Evolutionary conservation across 768 basidiomycete genomes (phyloP).

Genomic region (Omphalotus guepiniiformis): DNA sequence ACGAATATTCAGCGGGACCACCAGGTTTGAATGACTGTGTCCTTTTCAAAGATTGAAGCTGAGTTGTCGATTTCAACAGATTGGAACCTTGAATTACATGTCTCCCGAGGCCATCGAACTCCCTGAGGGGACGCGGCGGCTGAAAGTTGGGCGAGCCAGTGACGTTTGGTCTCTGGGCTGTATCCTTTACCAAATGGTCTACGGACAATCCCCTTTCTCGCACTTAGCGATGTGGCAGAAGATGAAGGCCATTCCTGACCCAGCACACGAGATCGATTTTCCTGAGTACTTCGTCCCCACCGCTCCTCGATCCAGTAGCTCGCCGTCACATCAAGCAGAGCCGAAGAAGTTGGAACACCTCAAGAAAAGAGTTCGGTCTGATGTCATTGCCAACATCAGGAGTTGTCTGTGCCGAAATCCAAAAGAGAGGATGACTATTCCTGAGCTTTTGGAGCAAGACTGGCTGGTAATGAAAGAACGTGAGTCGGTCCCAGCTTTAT

Average conservation of each 20-base stretch:
- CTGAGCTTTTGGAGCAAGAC: conserved; percentile 75
- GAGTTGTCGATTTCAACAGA: conserved; percentile 39
- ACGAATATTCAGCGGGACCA: conserved; percentile 97
- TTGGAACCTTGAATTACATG: conserved; percentile 99
- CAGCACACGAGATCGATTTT: conserved; percentile 73
- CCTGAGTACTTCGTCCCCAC: conserved; percentile 63
- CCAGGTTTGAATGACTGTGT: conserved; percentile 42
- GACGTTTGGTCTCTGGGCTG: conserved; percentile 99
- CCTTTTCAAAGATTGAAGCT: too few relatives aligned
- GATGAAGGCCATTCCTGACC: conserved; percentile 91
- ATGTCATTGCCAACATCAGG: conserved; percentile 81
- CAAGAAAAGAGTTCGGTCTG: conserved; percentile 61
- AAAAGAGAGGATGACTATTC: conserved; percentile 84
- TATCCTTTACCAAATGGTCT: conserved; percentile 98
- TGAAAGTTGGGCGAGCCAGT: conserved; percentile 92
- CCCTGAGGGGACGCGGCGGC: conserved; percentile 78
- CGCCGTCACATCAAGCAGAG: not conserved
- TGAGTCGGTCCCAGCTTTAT: conserved; percentile 24
- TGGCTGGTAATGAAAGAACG: conserved; percentile 70
- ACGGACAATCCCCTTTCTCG: conserved; percentile 90
- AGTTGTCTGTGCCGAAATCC: conserved; percentile 75
- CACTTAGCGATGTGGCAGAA: conserved; percentile 80
- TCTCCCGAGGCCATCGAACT: conserved; percentile 94
- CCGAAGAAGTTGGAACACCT: conserved; percentile 65
- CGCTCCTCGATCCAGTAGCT: conserved; percentile 31